These are phyloP conservation scores for Fusarium odoratissimum DNA, from an alignment of 2,329 filamentous ascomycete genomes.

Conservation along the genomic window DNA sequence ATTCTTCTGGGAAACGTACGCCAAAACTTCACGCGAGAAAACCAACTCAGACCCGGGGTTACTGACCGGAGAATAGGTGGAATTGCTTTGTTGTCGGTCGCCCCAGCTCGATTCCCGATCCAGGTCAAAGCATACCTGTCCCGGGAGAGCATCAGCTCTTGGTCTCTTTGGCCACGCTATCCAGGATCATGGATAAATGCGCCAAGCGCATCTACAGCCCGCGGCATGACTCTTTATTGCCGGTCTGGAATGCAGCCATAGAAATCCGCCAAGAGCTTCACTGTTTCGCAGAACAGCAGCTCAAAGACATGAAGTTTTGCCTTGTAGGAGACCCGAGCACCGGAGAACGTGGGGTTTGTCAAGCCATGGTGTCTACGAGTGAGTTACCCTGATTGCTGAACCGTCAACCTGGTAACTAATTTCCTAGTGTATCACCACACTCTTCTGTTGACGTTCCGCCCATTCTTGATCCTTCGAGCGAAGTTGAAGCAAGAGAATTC, in stretches of 20 bases:
- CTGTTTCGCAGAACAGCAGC: constrained; percentile 46
- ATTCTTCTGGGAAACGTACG: constrained; percentile 57
- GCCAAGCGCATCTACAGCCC: constrained; percentile 55
- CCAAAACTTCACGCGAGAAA: too few species aligned
- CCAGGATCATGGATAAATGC: constrained; percentile 54
- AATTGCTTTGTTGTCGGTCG: constrained; percentile 56
- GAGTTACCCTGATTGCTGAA: constrained; percentile 28
- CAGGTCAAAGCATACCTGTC: constrained; percentile 51
- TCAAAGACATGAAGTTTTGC: constrained; percentile 47
- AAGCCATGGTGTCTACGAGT: constrained; percentile 55
- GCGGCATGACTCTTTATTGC: constrained; percentile 51
- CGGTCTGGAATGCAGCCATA: constrained; percentile 47
- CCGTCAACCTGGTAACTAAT: too few species aligned
- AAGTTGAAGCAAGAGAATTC: constrained; percentile 51
- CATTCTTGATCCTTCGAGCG: constrained; percentile 58
- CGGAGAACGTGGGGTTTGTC: constrained; percentile 54
- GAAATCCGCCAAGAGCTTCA: constrained; percentile 47
- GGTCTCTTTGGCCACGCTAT: constrained; percentile 49
- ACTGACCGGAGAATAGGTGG: constrained; percentile 49
- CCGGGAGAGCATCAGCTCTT: constrained; percentile 52
- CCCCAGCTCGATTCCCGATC: constrained; percentile 53
- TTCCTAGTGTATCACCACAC: constrained; percentile 56
- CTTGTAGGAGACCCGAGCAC: constrained; percentile 51
- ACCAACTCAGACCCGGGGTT: too few species aligned
- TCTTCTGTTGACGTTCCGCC: constrained; percentile 55